Percentiles rank a stretch among this genome's conserved stretches.
phyloP scores from a whole-genome alignment of 148 eudicot species.

The Amaranthus cruentus region DNA sequence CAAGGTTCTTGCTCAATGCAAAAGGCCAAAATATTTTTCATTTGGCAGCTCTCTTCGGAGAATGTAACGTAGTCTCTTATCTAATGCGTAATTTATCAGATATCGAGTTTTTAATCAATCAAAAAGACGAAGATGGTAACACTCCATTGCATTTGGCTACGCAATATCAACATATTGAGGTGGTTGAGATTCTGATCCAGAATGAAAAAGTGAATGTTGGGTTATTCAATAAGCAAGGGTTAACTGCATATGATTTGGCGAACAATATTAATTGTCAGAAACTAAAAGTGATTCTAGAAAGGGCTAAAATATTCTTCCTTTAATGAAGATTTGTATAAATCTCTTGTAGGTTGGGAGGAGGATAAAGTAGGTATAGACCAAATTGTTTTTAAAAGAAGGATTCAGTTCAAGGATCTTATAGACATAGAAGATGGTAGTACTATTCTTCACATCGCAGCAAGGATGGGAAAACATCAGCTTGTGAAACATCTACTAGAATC shows the following conservation, averaged over 20 bases:
- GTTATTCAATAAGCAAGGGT: too few relatives aligned
- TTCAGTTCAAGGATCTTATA: neutral
- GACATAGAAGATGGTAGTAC: neutral
- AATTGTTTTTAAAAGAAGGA: neutral
- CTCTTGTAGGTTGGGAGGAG: neutral
- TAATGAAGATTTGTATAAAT: neutral
- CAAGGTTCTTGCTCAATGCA: neutral
- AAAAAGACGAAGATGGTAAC: neutral
- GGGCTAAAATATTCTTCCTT: neutral
- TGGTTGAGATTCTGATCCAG: too few relatives aligned
- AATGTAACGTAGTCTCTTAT: neutral
- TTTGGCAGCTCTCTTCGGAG: neutral
- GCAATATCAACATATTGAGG: too few relatives aligned
- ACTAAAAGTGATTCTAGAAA: neutral
- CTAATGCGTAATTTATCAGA: neutral
- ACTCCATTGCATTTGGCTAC: neutral
- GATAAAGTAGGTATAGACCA: neutral
- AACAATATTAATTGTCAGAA: too few relatives aligned
- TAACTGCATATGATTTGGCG: too few relatives aligned
- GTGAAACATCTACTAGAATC: neutral
- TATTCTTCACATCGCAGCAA: constrained; percentile 1
- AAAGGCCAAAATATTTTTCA: neutral
- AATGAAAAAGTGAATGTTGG: too few relatives aligned
- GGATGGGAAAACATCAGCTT: neutral
- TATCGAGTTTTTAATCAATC: neutral